Base-by-base conservation (phyloP, 768 basidiomycete genomes). In the Amyloporia xantha region DNA sequence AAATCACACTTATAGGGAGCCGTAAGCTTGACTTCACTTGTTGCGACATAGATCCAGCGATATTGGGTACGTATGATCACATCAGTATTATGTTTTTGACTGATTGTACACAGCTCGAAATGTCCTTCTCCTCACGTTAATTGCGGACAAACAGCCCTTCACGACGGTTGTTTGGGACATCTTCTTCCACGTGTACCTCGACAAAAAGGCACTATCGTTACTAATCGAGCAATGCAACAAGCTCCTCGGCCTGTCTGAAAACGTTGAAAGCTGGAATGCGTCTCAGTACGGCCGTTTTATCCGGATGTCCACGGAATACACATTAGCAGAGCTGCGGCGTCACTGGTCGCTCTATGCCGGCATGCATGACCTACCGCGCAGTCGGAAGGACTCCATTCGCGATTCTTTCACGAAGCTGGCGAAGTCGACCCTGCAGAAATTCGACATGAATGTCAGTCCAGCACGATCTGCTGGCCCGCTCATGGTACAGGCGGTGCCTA, bases 381-480 rank as follows among this genome's bases (percentile, higher is more conserved):
- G 1, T 1, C 61, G 62, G n/a, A 60, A 53, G 25, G 47, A 60
- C 40, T 26, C 48, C 0, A 45, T 70, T 7, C 49, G 57, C 17
- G 30, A 54, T 0, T 52, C 54, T 5, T 69, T 65, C 48, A 33
- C 44, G 5, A 24, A 46, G 15, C 51, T 48, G 26, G 59, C 62
- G 61, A 53, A 59, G 45, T 30, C 33, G 1, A 13, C 23, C 9
- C 15, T 42, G 19, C 21, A 41, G 17, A 11, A 42, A 4, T 27
- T 44, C 10, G 43, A 1, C 26, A 30, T 5, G 9, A 28, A 21
- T 1, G 35, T 44, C 7, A 51, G 60, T 3, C 49, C 54, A 3
- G 47, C 56, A 6, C 60, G 68, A 13, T 66, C 74, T 7, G 67
- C 70, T 3, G 75, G 75, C 13, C 71, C 72, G 3, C 50, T 71